Conservation (phyloP, 106 monocot species). For the Dendrobium officinale region DNA sequence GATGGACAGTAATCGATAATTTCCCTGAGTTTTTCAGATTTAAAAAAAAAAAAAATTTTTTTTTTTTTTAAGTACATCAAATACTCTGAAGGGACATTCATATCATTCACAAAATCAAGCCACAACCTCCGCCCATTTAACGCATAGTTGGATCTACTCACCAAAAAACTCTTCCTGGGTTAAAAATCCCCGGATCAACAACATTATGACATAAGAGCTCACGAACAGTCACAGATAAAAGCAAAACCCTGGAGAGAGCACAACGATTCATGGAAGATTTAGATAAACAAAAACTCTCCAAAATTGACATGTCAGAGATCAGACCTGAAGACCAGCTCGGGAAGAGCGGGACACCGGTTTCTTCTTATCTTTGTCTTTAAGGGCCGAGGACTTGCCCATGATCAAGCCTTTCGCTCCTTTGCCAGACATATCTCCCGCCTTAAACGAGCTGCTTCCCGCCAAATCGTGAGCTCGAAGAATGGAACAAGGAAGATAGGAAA, state of each 20-base stretch:
- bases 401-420: constrained; percentile 62
- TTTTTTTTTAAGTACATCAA: background rate
- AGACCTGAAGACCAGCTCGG: constrained; percentile 62
- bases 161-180: background rate
- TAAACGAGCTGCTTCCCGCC: background rate
- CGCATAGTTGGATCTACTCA: background rate
- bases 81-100: background rate
- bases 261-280: background rate
- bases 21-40: background rate
- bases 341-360: constrained; percentile 52
- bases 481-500: background rate
- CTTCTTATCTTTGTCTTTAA: constrained; percentile 62
- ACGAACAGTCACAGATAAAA: background rate
- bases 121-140: background rate
- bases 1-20: background rate
- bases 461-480: background rate
- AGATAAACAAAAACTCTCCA: background rate
- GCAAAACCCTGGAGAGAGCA: background rate
- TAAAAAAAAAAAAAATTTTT: background rate
- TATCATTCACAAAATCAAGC: background rate
- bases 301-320: background rate
- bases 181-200: background rate
- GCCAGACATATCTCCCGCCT: constrained; percentile 37
- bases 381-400: constrained; percentile 35
- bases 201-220: background rate